Evolutionary conservation across 2,329 filamentous ascomycete genomes (phyloP), one percentile per base, ranked within the genome.

Genomic region (Fusarium sp.): DNA sequence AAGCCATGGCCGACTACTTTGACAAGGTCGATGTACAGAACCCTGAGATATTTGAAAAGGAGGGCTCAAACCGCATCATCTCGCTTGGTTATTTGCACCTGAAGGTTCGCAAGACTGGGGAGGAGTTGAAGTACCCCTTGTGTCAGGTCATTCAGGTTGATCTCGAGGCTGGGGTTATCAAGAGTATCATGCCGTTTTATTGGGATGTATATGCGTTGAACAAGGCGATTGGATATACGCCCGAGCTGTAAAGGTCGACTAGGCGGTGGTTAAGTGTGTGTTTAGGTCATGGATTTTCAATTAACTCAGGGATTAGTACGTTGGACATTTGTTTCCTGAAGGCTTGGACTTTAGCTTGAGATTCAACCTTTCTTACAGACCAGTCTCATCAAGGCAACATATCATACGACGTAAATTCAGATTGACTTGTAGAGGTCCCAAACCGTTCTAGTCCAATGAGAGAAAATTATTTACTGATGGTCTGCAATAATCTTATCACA

Each of bases 61-160:
- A 71, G n/a, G 75, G 75, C 14, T 78, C 76, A 3, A 67, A 76
- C 23, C 71, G 70, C 7, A 69, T 81, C 5, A 67, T 80, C 5
- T 74, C 78, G 10, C 63, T 76, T 11, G 72, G 76, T 5, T 76
- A 62, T 14, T 40, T 80, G 38, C 69, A 76, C 18, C 63, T 81
- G 18, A 71, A 70, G 38, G 78, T 78, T 10, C 75, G 79, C 41
- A 76, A 75, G 50, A 80, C 75, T 12, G 78, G 78, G 6, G 65
- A 79, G 62, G 70, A 78, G 54, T 48, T 78, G 52, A 33, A 75
- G 7, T 76, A 67, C 17, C 80, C 80, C 2, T 41, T 80, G 7
- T 75, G 72, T 14, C 80, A 81, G 69, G 66, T 73, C 11, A 54
- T 81, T 10, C 78, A 70, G 13, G 76, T 82, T 35, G 79, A 81